These are phyloP conservation scores for Pseudogymnoascus sp. DNA, from an alignment of 2,329 filamentous ascomycete genomes.

Conservation along the genomic window DNA sequence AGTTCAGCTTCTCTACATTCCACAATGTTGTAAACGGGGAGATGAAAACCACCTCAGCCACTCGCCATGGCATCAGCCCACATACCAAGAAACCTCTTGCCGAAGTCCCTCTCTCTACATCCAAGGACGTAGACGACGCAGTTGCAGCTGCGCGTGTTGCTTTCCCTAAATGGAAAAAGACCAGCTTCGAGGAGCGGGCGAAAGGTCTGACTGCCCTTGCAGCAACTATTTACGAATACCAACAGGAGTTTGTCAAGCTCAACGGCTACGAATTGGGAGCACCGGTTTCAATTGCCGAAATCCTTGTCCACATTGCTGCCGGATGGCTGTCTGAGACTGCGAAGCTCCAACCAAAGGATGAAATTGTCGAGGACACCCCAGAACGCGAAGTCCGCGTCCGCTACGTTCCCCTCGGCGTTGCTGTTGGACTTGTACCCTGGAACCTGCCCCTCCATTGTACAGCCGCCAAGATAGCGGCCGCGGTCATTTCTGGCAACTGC, in stretches of 20 bases:
- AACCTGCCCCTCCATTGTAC: slow-evolving; percentile 48
- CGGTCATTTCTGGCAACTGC: slow-evolving; percentile 46
- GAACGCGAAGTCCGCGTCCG: slow-evolving; percentile 21
- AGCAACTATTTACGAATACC: slow-evolving; percentile 21
- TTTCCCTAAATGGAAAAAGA: slow-evolving; percentile 39
- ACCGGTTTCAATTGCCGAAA: slow-evolving; percentile 30
- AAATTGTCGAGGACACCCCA: slow-evolving; percentile 10
- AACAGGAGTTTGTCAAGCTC: slow-evolving; percentile 36
- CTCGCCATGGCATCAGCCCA: slow-evolving; percentile 15
- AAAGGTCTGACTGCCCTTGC: slow-evolving; percentile 31
- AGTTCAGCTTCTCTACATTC: slow-evolving; percentile 13
- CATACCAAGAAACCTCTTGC: slow-evolving; percentile 13
- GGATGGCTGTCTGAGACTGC: slow-evolving; percentile 5
- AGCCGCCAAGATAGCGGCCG: slow-evolving; percentile 46
- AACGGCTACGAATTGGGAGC: slow-evolving; percentile 45
- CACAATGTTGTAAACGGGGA: slow-evolving; percentile 17
- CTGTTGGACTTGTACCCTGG: slow-evolving; percentile 44
- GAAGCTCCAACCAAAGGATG: slow-evolving; percentile 1
- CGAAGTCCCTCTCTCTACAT: slow-evolving; percentile 33
- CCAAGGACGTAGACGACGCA: slow-evolving; percentile 37
- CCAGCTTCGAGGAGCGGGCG: slow-evolving; percentile 35
- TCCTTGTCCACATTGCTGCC: slow-evolving; percentile 14
- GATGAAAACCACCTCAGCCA: slow-evolving; percentile 6
- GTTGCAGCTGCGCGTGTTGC: slow-evolving; percentile 38
- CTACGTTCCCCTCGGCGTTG: slow-evolving; percentile 36